Evolutionary conservation across 805 yeast genomes (phyloP), one percentile per base, ranked within the genome.

Genomic region (Teunomyces pallodes): DNA sequence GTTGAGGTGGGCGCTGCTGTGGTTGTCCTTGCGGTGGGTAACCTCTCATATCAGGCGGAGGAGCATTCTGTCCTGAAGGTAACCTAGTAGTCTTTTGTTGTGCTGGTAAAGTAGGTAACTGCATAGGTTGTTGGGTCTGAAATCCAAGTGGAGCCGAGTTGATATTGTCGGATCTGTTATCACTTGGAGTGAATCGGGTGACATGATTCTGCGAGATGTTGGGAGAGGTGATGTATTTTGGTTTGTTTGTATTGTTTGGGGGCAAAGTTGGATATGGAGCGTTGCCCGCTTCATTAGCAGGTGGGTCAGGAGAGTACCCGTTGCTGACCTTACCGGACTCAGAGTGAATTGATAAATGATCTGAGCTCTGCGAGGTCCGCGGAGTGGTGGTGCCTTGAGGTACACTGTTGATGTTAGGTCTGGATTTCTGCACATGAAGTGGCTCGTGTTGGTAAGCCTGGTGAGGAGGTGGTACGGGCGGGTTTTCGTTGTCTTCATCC

Each of bases 191-290:
- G 24, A 51, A 46, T 9, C 51, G 46, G 10, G 51, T 49, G 16
- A 43, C 36, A 38, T 60, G 62, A 43, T 65, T 65, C 46, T 65
- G 72, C 2, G 65, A 54, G 30, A 56, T 50, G 53, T 61, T 63
- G 9, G 72, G 75, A 8, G 70, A 61, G 17, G 62, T 52, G 16
- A 70, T 69, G 39, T 59, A 65, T 43, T 62, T 59, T 14, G 73
- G 74, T 51, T 58, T 62, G 39, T 55, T 45, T 13, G 43, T 42
- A 6, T 30, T 32, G n/a, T 36, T 28, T 5, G 56, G 50, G 5
- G 52, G 55, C 24, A 52, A 36, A 42, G 36, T 45, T 16, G 55
- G 55, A 32, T 47, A 47, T 16, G 50, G 50, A 12, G 44, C 14
- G 9, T 32, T 30, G 6, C 17, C 31, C 4, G n/a, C 9, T 8